phyloP scores from a whole-genome alignment of 371 early-diverging fungal species.

The Vairimorpha necatrix region DNA sequence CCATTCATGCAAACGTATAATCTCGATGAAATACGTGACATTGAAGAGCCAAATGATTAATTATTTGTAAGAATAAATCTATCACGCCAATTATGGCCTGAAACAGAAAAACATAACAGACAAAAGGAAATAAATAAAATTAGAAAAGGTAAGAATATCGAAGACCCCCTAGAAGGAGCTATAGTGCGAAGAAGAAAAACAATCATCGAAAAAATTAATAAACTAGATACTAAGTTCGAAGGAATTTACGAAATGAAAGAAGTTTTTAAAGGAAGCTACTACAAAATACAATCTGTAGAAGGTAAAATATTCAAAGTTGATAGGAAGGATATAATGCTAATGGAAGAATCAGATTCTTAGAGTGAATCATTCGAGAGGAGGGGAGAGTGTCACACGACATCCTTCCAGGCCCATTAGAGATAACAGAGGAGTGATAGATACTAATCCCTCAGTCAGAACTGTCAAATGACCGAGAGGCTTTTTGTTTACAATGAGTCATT shows the following conservation, averaged over 20 bases:
- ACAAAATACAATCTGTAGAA: background rate
- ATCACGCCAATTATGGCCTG: background rate
- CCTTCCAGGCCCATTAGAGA: too few relatives aligned
- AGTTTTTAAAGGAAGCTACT: background rate
- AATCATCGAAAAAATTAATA: background rate
- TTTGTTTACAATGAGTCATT: too few relatives aligned
- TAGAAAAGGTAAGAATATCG: background rate
- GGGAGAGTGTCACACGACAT: too few relatives aligned
- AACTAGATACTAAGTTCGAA: background rate
- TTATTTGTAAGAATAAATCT: background rate
- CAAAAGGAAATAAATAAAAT: background rate
- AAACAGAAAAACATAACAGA: background rate
- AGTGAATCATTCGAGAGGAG: background rate
- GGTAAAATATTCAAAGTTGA: background rate
- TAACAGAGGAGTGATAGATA: too few relatives aligned
- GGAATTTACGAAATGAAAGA: background rate
- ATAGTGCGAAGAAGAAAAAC: background rate
- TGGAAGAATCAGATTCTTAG: background rate
- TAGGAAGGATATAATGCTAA: slow-evolving; percentile 4
- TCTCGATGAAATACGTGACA: too few relatives aligned
- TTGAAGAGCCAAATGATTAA: background rate
- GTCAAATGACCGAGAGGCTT: too few relatives aligned
- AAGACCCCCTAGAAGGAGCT: background rate
- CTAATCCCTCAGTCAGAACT: too few relatives aligned
- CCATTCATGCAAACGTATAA: too few relatives aligned